Conservation (phyloP, 208 protist species). For the Trypanosoma boissoni region DNA sequence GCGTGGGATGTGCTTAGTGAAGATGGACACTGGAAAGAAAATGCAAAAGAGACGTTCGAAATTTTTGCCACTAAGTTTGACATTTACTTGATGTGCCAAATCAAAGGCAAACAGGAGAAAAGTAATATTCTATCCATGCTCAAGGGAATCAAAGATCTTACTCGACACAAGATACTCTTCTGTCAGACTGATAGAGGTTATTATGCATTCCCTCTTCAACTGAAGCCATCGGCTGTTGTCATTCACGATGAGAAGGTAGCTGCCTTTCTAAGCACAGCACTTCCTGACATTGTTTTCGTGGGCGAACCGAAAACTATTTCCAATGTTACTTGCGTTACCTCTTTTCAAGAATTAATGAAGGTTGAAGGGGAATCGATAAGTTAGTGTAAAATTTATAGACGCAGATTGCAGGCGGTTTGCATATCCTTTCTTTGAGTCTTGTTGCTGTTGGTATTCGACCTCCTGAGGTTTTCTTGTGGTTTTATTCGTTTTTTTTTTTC, state of each 20-base stretch:
- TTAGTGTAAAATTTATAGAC: too few relatives aligned
- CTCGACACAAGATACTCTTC: slow-evolving; percentile 80
- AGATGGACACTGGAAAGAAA: slow-evolving; percentile 38
- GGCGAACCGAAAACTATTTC: slow-evolving; percentile 13
- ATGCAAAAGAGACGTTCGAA: slow-evolving; percentile 40
- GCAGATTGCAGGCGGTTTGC: too few relatives aligned
- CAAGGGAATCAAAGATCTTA: slow-evolving; percentile 38
- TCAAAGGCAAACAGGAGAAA: slow-evolving; percentile 46
- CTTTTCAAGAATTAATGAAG: slow-evolving; percentile 9
- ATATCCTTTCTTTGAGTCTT: background rate
- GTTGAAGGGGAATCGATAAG: slow-evolving; percentile 1
- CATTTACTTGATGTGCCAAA: slow-evolving; percentile 76
- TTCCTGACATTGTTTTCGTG: slow-evolving; percentile 66
- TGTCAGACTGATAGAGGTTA: slow-evolving; percentile 80
- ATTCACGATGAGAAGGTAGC: slow-evolving; percentile 50
- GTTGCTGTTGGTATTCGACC: slow-evolving; percentile 1
- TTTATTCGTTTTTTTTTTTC: slow-evolving; percentile 8
- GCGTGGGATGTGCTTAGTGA: slow-evolving; percentile 67
- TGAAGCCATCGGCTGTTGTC: slow-evolving; percentile 65
- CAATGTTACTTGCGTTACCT: slow-evolving; percentile 38
- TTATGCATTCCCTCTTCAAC: slow-evolving; percentile 80
- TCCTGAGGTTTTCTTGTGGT: background rate
- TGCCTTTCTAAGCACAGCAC: slow-evolving; percentile 58
- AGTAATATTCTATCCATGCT: slow-evolving; percentile 40
- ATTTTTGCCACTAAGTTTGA: slow-evolving; percentile 52